Evolutionary conservation across 768 basidiomycete genomes (phyloP), one percentile per base, ranked within the genome.

Genomic region (Boletus speciosus): DNA sequence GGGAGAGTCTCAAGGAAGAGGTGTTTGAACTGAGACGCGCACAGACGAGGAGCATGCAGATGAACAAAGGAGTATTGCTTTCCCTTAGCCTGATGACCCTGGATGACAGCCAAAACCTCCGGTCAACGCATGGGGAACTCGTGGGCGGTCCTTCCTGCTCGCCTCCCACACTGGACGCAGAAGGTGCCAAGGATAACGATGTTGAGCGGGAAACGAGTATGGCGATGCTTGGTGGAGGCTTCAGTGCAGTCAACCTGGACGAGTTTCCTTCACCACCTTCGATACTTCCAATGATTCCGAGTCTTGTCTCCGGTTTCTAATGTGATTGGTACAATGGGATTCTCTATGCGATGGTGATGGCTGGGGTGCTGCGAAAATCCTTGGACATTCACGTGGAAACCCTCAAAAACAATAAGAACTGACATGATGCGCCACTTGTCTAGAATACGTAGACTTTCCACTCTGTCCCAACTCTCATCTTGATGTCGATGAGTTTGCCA

Each of bases 11-110:
- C 21, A 42, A 60, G 19, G 71, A 71, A n/a, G 71, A 67, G 48
- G 66, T 65, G 2, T 79, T 76, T 57, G 78, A 81, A 55, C 68
- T 80, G 42, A 73, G 71, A 57, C 73, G 77, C 12, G 80, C 71
- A 3, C 79, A 76, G 45, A 75, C 78, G 44, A 76, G 73, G 61
- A 82, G 79, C 55, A 68, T 82, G 62, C 77, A 79, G 60, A 69
- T 80, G 55, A 76, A 79, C 66, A 75, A 72, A 62, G 79, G 76
- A 5, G 68, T 78, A 43, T 59, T 81, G 27, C 59, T 81, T 32
- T 67, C 72, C 14, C 55, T 76, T 57, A 54, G 61, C 49, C 37
- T 56, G 21, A 64, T 56, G 45, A 44, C 23, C 21, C 32, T 53
- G 32, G 54, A 52, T 7, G 49, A 54, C 34, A 23, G 10, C 12